Evolutionary conservation across 306 rosid genomes (phyloP), one percentile per base, ranked within the genome.

Genomic region (Prunus davidiana): DNA sequence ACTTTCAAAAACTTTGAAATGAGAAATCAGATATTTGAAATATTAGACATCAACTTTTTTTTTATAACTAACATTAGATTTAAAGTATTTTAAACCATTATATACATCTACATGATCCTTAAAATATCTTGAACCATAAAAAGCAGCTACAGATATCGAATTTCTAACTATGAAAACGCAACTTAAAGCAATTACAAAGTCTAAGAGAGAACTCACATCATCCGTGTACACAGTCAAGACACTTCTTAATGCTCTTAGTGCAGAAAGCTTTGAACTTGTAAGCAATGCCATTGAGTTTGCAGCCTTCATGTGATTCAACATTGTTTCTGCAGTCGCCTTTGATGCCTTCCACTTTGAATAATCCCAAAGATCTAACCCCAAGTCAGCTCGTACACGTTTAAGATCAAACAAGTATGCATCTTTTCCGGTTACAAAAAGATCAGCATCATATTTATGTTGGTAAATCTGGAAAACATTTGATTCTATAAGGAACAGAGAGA

Each of bases 331-430:
- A 71, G 86, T 82, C 67, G 77, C 86, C 86, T 87, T 90, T 18
- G 97, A 89, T 47, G 86, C 82, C 73, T 81, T 88, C 99, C 97
- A 90, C 41, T 86, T 85, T n/a, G 89, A 84, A 85, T 77, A 82
- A 72, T 85, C 91, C 98, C 98, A 95, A 73, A 89, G 83, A 79
- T 89, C 87, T 77, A 88, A 81, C 77, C 93, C 96, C 87, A 89
- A 72, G 80, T 95, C 97, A 70, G 90, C 85, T 83, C 25, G 84
- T 72, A 92, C 74, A 69, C 34, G 93, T 76, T 24, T 58, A 24
- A 89, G 86, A 71, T 92, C 97, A 84, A 90, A 92, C 84, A 88
- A 77, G 82, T 57, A 90, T 28, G 85, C 75, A 74, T 86, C 85
- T 82, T 85, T 88, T 64, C 82, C 69, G 20, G 77, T 80, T 13